A percentile compares a stretch with the other conserved stretches of the same genome.
Conservation (phyloP, 805 yeast genomes). For the Saccharomycopsis sp. region DNA sequence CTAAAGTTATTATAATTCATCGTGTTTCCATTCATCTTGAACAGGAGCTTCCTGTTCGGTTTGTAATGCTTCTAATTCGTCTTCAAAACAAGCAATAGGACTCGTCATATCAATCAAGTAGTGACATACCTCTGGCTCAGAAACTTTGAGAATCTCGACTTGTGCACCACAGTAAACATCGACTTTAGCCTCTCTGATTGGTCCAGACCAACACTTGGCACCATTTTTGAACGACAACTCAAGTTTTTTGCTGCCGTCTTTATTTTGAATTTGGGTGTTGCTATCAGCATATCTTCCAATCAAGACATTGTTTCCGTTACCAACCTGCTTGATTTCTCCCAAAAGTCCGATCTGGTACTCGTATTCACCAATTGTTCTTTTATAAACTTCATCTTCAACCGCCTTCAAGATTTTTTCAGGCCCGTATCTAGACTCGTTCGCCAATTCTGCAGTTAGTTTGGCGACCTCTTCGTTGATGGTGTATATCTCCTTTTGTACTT, state of each 20-base stretch:
- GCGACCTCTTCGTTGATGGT: constrained; percentile 22
- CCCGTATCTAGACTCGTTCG: constrained; percentile 37
- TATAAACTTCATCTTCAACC: constrained; percentile 41
- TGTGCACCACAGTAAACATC: constrained; percentile 60
- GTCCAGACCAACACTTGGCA: constrained; percentile 92
- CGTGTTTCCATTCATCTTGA: background rate
- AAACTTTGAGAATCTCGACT: constrained; percentile 52
- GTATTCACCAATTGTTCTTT: constrained; percentile 57
- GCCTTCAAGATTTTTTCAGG: constrained; percentile 60
- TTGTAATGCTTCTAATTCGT: constrained; percentile 7
- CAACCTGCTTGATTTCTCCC: constrained; percentile 50
- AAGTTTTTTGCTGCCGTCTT: constrained; percentile 23
- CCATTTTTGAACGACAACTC: constrained; percentile 50
- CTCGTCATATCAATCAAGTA: constrained; percentile 47
- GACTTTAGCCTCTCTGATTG: constrained; percentile 63
- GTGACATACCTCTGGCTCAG: constrained; percentile 86
- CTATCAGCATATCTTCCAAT: constrained; percentile 40
- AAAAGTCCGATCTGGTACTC: constrained; percentile 56
- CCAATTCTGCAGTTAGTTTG: constrained; percentile 21
- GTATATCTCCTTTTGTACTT: constrained; percentile 18
- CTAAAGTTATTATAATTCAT: background rate
- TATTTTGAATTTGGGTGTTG: constrained; percentile 7
- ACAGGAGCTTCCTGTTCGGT: background rate
- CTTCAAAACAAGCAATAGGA: constrained; percentile 35
- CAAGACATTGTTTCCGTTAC: constrained; percentile 38